Evolutionary conservation across 345 rosid species (phyloP).

Genomic region (Lumnitzera littorea): DNA sequence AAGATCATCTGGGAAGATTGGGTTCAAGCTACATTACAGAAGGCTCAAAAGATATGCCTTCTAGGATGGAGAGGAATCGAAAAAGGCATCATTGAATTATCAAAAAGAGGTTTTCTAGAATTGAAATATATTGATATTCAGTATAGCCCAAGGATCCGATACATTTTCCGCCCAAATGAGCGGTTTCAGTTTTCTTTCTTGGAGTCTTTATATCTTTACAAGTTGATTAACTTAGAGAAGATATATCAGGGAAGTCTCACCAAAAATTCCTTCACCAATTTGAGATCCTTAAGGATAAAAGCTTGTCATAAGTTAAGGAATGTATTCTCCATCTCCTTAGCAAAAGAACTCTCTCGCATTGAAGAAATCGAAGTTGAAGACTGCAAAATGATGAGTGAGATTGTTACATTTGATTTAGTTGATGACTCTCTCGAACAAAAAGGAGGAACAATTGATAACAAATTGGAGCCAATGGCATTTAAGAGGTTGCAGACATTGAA

Average conservation of each 20-base stretch:
- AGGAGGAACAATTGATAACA: too few species aligned
- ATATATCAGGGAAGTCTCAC: conserved; percentile 1
- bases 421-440: too few species aligned
- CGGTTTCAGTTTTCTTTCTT: conserved; percentile 2
- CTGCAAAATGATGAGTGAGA: conserved; percentile 4
- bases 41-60: conserved; percentile 11
- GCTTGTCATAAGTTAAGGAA: conserved; percentile 12
- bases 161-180: background rate
- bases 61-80: conserved; percentile 3
- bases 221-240: conserved; percentile 11
- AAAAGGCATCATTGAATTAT: conserved; percentile 6
- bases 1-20: background rate
- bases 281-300: conserved; percentile 4
- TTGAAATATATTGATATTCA: conserved; percentile 12
- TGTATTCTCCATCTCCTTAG: conserved; percentile 12
- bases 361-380: conserved; percentile 6
- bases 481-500: too few species aligned
- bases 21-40: conserved; percentile 3
- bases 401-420: background rate
- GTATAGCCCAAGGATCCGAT: background rate
- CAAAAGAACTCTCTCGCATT: conserved; percentile 3
- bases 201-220: background rate
- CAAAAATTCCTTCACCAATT: conserved; percentile 6
- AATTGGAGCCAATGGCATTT: too few species aligned
- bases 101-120: conserved; percentile 8